Percentiles rank a stretch among this genome's conserved stretches.
phyloP scores from a whole-genome alignment of 805 yeast genomes.

The Teunomyces funiuensis region DNA sequence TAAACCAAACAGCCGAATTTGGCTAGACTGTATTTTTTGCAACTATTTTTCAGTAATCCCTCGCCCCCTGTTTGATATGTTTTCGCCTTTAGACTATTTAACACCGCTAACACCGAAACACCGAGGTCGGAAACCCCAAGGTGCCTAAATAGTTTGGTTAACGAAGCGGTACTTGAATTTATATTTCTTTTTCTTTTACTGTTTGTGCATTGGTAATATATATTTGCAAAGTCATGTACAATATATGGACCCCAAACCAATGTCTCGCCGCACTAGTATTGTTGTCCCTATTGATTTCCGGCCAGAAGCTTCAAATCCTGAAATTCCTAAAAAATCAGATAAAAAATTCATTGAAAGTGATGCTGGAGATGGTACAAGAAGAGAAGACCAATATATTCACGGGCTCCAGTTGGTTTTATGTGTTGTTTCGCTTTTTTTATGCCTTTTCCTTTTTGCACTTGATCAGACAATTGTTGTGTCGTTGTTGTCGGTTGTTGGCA shows the following conservation, averaged over 20 bases:
- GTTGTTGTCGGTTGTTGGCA: constrained; percentile 34
- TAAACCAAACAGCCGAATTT: too few species aligned
- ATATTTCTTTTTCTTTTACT: too few species aligned
- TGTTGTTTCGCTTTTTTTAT: constrained; percentile 26
- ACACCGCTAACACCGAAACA: not conserved
- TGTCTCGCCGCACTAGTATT: not conserved
- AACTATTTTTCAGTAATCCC: not conserved
- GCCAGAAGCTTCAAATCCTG: not conserved
- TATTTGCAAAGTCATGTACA: too few species aligned
- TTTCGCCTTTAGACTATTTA: not conserved
- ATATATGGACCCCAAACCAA: not conserved
- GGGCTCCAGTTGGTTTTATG: constrained; percentile 28
- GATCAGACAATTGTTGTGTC: constrained; percentile 42
- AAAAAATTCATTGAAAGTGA: constrained; percentile 33
- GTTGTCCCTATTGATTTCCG: not conserved
- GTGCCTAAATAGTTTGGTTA: too few species aligned
- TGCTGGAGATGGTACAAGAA: constrained; percentile 43
- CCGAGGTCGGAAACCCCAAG: too few species aligned
- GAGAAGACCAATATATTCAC: constrained; percentile 36
- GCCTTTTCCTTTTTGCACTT: constrained; percentile 35
- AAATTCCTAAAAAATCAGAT: not conserved
- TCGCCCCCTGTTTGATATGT: not conserved
- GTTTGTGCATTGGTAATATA: too few species aligned
- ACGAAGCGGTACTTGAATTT: too few species aligned
- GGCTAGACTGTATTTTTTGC: too few species aligned